Base-by-base conservation (phyloP, 768 basidiomycete species). In the Cystoderma amianthinum region DNA sequence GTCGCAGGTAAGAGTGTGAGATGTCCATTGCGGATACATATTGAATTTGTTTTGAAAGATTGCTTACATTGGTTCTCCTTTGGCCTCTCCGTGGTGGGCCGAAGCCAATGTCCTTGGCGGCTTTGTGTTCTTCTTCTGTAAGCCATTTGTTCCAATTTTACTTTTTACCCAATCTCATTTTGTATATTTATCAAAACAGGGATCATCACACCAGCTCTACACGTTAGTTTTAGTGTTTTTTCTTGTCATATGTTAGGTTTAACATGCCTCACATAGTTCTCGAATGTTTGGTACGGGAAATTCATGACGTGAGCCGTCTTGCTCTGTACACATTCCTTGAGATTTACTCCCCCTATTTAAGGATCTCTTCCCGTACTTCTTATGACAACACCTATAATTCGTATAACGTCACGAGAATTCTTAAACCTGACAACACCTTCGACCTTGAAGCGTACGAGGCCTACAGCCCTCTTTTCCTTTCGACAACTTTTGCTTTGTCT, bases 31-130 rank as follows among this genome's bases (percentile, higher is more conserved):
- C 19, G 19, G 38, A 22, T 25, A 4, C n/a, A 7, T 28, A 7
- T 36, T 19, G 19, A 28, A 28, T n/a, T 28, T 35, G n/a, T 1
- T 57, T 25, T 30, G 36, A 24, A 20, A 71, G 62, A 79, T 80
- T 43, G 74, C 80, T 5, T 85, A 80, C 53, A 78, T 78, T 41
- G 76, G 75, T 13, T 78, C 76, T 17, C 87, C 87, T 0, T 76
- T 90, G 34, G 79, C 82, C 3, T 78, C 82, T 7, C 87, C 87
- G 2, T 90, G 85, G 84, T 87, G 84, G 84, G 84, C 83, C 2
- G 77, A 82, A 54, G 84, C 80, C 9, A 87, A 88, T 57, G 65
- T 86, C 41, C 58, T 71, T 2, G 62, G 54, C 36, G 78, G 82
- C 19, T 80, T 87, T 49, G 61, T 80, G 4, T 68, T 82, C 59